Percentiles rank a stretch among this genome's conserved stretches.
Evolutionary conservation across 2,329 filamentous ascomycete species (phyloP).

Genomic region (Aspergillus sp.): DNA sequence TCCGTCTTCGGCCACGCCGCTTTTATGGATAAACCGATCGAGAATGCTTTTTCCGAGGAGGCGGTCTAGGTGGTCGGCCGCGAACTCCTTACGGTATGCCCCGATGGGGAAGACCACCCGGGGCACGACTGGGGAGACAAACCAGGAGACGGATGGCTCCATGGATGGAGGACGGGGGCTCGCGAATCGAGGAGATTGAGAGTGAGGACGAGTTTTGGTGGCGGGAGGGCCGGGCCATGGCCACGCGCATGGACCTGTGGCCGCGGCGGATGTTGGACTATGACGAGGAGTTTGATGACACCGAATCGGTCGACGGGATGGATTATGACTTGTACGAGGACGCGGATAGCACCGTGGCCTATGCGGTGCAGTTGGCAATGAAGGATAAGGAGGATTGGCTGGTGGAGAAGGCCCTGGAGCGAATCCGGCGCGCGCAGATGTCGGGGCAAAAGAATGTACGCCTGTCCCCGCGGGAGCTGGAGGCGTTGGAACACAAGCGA

Average conservation of each 20-base stretch:
- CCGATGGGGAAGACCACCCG: conserved; percentile 99
- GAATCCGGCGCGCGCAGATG: conserved; percentile 74
- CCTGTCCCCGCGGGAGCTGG: conserved; percentile 75
- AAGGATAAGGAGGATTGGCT: conserved; percentile 71
- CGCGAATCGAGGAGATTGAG: conserved; percentile 41
- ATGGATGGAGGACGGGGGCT: conserved; percentile 48
- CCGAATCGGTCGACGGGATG: conserved; percentile 45
- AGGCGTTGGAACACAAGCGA: conserved; percentile 71
- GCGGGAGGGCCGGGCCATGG: conserved; percentile 20
- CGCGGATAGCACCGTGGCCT: conserved; percentile 43
- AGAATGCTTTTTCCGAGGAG: conserved; percentile 99
- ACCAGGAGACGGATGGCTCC: conserved; percentile 53
- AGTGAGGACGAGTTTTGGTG: conserved; percentile 37
- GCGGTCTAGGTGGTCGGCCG: conserved; percentile 99
- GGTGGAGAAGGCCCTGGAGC: conserved; percentile 73
- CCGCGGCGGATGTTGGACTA: conserved; percentile 37
- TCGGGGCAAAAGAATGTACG: conserved; percentile 77
- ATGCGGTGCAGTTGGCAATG: conserved; percentile 54
- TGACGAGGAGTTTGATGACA: conserved; percentile 50
- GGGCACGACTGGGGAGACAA: conserved; percentile 70
- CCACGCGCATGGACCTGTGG: conserved; percentile 28
- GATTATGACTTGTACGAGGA: conserved; percentile 55
- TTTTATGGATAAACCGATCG: conserved; percentile 97
- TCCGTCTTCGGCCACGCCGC: conserved; percentile 92
- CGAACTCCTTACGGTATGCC: conserved; percentile 91